Evolutionary conservation across 2,329 filamentous ascomycete genomes (phyloP).

Genomic region (Elsinoe fawcettii): DNA sequence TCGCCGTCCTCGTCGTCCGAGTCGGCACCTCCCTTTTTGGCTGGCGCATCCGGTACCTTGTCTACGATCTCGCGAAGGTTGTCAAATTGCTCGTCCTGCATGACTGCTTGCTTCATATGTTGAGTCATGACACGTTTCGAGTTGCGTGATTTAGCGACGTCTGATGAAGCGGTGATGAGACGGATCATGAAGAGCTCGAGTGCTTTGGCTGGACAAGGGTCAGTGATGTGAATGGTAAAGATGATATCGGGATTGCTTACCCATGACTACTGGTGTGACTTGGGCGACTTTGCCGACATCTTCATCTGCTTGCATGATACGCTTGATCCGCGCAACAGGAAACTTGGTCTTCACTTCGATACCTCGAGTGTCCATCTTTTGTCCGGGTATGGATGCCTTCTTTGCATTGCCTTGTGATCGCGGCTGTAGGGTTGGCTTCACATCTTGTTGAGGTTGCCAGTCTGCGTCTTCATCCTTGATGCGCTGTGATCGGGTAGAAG

Average conservation of each 20-base stretch:
- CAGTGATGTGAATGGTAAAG: conserved; percentile 1
- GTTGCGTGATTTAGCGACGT: conserved; percentile 46
- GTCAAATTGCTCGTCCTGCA: conserved; percentile 85
- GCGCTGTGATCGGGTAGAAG: conserved; percentile 20
- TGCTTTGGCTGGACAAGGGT: conserved; percentile 62
- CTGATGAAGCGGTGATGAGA: conserved; percentile 79
- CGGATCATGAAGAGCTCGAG: conserved; percentile 97
- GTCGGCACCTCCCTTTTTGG: conserved; percentile 29
- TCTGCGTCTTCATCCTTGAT: conserved; percentile 20
- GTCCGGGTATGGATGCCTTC: conserved; percentile 1
- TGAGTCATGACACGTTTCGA: conserved; percentile 83
- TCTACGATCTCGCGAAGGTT: conserved; percentile 85
- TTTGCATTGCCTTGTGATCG: neutral
- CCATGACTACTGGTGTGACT: conserved; percentile 89
- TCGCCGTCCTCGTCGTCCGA: conserved; percentile 16
- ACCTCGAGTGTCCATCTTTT: conserved; percentile 33
- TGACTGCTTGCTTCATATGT: conserved; percentile 86
- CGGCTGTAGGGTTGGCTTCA: conserved; percentile 8
- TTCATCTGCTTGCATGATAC: conserved; percentile 98
- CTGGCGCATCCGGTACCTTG: conserved; percentile 64
- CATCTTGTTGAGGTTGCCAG: conserved; percentile 6
- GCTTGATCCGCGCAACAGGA: conserved; percentile 92
- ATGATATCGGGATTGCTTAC: conserved; percentile 38
- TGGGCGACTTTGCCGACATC: conserved; percentile 98
- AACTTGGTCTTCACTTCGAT: conserved; percentile 89